Percentiles rank a stretch among this genome's conserved stretches.
These are phyloP conservation scores for Glutinoglossum americanum DNA, from an alignment of 495 filamentous ascomycete species.

Conservation along the genomic window DNA sequence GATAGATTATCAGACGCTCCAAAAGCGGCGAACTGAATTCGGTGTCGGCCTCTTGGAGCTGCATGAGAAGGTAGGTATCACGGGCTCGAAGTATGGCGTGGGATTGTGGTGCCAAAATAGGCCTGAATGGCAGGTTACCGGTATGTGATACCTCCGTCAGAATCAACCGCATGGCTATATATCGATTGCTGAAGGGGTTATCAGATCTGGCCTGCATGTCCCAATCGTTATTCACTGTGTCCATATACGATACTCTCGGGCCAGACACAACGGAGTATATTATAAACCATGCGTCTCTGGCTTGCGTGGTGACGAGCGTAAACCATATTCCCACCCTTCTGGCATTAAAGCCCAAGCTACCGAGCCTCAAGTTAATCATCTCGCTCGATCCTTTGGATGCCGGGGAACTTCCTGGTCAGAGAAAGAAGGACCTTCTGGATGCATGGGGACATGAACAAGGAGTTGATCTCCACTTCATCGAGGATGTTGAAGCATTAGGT, in stretches of 20 bases:
- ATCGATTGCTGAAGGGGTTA: neutral
- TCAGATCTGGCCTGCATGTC: slow-evolving; percentile 75
- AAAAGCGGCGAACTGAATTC: slow-evolving; percentile 58
- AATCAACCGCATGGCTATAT: neutral
- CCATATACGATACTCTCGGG: slow-evolving; percentile 90
- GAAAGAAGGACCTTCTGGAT: slow-evolving; percentile 58
- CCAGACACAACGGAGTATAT: slow-evolving; percentile 84
- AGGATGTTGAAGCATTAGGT: slow-evolving; percentile 60
- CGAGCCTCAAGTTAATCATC: slow-evolving; percentile 71
- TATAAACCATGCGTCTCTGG: slow-evolving; percentile 66
- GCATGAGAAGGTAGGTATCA: slow-evolving; percentile 33
- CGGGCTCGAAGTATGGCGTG: slow-evolving; percentile 44
- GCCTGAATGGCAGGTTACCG: slow-evolving; percentile 91
- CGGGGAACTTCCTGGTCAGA: slow-evolving; percentile 55
- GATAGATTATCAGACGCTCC: slow-evolving; percentile 64
- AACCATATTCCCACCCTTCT: slow-evolving; percentile 72
- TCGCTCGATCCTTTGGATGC: slow-evolving; percentile 68
- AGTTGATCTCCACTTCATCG: slow-evolving; percentile 54
- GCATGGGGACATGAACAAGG: slow-evolving; percentile 48
- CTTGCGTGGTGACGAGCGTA: slow-evolving; percentile 56
- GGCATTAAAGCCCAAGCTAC: slow-evolving; percentile 52
- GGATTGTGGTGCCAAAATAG: slow-evolving; percentile 93
- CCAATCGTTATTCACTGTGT: slow-evolving; percentile 75
- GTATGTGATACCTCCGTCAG: slow-evolving; percentile 21
- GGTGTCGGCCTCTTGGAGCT: slow-evolving; percentile 73